Evolutionary conservation across 2,329 filamentous ascomycete genomes (phyloP), one percentile per base, ranked within the genome.

Genomic region (Aspergillus luchuensis): DNA sequence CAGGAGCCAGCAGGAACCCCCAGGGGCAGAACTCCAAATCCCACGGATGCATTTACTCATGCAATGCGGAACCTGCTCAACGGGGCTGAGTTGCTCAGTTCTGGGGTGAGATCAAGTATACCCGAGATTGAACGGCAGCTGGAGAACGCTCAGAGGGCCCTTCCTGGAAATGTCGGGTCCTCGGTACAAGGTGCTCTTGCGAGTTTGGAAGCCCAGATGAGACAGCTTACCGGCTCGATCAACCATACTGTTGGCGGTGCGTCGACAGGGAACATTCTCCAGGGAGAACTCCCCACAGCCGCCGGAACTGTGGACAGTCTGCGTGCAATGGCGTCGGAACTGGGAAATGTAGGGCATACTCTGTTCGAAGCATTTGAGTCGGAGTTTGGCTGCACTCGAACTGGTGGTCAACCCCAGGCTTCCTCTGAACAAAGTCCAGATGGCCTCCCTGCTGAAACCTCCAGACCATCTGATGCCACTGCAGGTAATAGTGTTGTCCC

Each of bases 71-170:
- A 71, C 25, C 54, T 79, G 33, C 65, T 76, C 10, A 67, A 70
- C 52, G 74, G 72, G 5, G 71, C 76, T n/a, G 71, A 67, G n/a
- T 63, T 69, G 41, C 61, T 79, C 50, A 69, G 72, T 28, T 72
- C 75, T 30, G 77, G 78, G 50, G 64, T 79, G 39, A 69, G 63
- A 38, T 65, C 71, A 50, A 73, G 69, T 50, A 58, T 79, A 10
- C 76, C 76, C 8, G 76, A 78, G 58, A 55, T 78, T 57, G 76
- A 78, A 59, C 71, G 70, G 55, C 73, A 76, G 55, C 51, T 79
- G 30, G 66, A 71, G 23, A 69, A 75, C 59, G 69, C 71, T 30
- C 74, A 76, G 38, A 68, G 71, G 52, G 64, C 72, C 11, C 59
- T 80, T 17, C 75, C 78, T 21, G 66, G 67, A 19, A 73, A 77